phyloP scores from a whole-genome alignment of 441 rosid genomes.

The Populus tomentosa region DNA sequence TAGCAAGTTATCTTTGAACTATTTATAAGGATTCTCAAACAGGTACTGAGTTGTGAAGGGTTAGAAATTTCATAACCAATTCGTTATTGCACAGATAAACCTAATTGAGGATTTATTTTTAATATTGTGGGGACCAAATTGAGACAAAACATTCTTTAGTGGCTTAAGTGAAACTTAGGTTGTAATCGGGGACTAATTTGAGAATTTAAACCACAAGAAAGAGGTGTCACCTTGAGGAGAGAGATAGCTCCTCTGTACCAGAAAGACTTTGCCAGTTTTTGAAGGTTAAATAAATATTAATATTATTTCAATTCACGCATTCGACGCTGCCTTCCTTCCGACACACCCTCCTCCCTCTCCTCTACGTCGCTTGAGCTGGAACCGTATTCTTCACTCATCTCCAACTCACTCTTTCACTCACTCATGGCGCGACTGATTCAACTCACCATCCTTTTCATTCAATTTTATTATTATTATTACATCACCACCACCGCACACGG shows the following conservation, averaged over 20 bases:
- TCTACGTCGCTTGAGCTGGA: background rate
- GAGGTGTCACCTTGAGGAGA: background rate
- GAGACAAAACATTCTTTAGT: background rate
- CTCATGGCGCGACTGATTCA: background rate
- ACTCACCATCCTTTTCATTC: background rate
- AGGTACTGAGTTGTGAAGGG: background rate
- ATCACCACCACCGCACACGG: background rate
- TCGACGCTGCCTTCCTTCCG: background rate
- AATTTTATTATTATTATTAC: no score
- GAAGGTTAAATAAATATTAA: background rate
- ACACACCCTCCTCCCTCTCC: background rate
- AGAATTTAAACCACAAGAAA: background rate
- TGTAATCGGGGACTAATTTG: background rate
- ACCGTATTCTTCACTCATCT: background rate
- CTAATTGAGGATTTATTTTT: background rate
- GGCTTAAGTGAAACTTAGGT: background rate
- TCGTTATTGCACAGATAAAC: background rate
- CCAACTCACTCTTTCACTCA: background rate
- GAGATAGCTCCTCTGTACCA: background rate
- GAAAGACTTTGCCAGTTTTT: background rate
- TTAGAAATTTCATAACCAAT: background rate
- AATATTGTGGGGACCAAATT: background rate
- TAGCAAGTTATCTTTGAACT: no score
- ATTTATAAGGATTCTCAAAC: no score
- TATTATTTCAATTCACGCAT: background rate